Evolutionary conservation across 768 basidiomycete species (phyloP), one percentile per base, ranked within the genome.

Genomic region (Leccinum uliginosum): DNA sequence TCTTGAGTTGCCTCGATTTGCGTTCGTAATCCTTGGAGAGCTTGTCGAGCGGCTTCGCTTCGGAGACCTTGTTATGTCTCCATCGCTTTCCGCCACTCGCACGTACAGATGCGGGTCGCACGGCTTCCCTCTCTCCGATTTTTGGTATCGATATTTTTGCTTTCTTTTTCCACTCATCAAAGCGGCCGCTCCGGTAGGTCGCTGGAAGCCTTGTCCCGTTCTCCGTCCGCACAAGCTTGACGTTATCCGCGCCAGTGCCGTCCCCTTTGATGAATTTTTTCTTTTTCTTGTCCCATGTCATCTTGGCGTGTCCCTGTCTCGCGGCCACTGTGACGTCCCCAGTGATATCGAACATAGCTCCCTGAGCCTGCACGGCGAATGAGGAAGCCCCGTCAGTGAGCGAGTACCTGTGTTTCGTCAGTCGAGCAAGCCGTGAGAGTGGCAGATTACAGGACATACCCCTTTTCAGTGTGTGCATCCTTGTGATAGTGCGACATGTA

Each of bases 251-350:
- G 19, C 93, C 96, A 45, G 74, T 79, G 11, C 92, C 91, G 54
- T 85, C 88, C 4, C 93, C 92, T 63, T 89, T 84, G 43, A 96
- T 78, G 61, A 97, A 97, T 66, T 89, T 92, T 71, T 97, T 97
- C 75, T 91, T 95, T 75, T 94, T 95, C 67, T 91, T 91, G 73
- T 98, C 94, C 97, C 97, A 99, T 27, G 79, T 86, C 66, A 91
- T 68, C 60, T 78, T 80, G 50, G 26, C 62, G 53, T 85, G 87
- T 38, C 81, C 80, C 55, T 80, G 84, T 51, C 82, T 80, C 32
- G 83, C 79, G 21, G 80, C 76, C 10, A 80, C 78, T 11, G 79
- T 71, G 8, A 80, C 86, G 63, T 98, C 92, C 14, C 84, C 86
- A 2, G 83, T 76, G 26, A 98, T 80, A 70, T 97, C 94, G 59